Base-by-base conservation (phyloP, 1,284 basidiomycete species). In the Vanrija sp. region DNA sequence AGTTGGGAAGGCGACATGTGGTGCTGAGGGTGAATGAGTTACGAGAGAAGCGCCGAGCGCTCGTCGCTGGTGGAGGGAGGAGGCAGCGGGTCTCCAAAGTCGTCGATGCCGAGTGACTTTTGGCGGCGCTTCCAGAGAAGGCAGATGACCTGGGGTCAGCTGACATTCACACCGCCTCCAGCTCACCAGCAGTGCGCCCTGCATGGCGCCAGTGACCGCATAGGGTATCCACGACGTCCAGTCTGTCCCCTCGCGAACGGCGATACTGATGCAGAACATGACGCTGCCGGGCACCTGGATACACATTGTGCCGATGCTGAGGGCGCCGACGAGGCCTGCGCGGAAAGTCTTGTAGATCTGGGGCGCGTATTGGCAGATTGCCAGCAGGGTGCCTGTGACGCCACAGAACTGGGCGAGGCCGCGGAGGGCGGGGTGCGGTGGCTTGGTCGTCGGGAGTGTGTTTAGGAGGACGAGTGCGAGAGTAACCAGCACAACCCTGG, bases 201-300 rank as follows among this genome's bases (percentile, higher is more conserved):
- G 96, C 80, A 98, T 86, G 18, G 85, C 71, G 6, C 90, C 93
- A 0, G 93, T 86, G 36, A 93, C 85, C 12, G 87, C 86, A 67
- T 88, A 96, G 31, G 87, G 85, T 47, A 86, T 79, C 90, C 89
- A 93, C 50, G 84, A 86, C 3, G 89, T 91, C 89, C 89, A 93
- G 66, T 92, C 84, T 0, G 89, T 91, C 0, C 87, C 87, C 12
- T 64, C 83, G 80, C 85, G 76, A n/a, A 88, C 72, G 9, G 85
- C 87, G 58, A 96, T 87, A 57, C 88, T 90, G 38, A 88, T 71
- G 14, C 93, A 87, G 83, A 98, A 97, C 37, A 93, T 73, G 19
- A 91, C 79, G 1, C 88, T 87, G 3, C 95, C 95, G 0, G 95
- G 95, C 7, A 86, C 91, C 75, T 98, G 94, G 20, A 98, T 87